Percentiles rank a stretch among this genome's conserved stretches.
Conservation (phyloP, 1,284 basidiomycete genomes). For the Meira nashicola region DNA sequence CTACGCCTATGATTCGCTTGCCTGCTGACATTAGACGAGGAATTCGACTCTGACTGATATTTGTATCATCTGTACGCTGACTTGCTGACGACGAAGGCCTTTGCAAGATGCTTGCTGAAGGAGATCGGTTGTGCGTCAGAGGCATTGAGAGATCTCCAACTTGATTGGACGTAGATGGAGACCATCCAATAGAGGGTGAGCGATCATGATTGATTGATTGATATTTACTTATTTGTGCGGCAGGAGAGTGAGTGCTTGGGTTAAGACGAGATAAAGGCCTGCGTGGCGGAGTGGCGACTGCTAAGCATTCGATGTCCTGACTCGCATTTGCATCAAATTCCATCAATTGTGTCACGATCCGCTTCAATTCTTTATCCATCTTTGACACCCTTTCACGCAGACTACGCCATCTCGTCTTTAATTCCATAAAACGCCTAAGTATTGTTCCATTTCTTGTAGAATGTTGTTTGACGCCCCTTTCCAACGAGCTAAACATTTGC, state of each 20-base stretch:
- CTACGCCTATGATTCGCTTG: background rate
- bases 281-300: background rate
- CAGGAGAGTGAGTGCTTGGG: background rate
- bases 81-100: background rate
- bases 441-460: constrained; percentile 92
- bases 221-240: background rate
- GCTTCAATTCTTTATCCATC: constrained; percentile 76
- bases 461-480: constrained; percentile 81
- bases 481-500: constrained; percentile 85
- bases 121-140: no score
- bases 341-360: constrained; percentile 55
- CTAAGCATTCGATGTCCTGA: background rate
- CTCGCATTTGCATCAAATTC: background rate
- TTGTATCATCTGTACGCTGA: background rate
- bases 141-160: background rate
- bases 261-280: background rate
- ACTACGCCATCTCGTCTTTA: constrained; percentile 73
- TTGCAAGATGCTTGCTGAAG: no score
- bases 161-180: background rate
- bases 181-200: no score
- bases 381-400: constrained; percentile 69
- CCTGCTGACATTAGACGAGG: background rate
- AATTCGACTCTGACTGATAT: background rate
- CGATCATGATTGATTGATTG: background rate
- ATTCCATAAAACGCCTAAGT: constrained; percentile 75